phyloP scores from a whole-genome alignment of 345 rosid genomes.

The Eucalyptus dawsonii region DNA sequence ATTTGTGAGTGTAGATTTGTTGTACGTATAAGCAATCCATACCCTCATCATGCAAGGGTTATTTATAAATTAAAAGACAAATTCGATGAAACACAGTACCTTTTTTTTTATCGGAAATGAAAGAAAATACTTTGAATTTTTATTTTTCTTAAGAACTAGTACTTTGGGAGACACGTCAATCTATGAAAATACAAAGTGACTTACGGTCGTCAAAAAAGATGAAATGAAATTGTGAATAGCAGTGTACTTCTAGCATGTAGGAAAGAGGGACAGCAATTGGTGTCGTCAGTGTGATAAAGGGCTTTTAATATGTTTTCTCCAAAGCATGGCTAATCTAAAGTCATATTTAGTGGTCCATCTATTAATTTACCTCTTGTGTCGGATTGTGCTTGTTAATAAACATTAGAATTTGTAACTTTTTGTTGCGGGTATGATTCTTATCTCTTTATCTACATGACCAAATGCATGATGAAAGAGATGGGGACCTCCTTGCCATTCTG shows the following conservation, averaged over 20 bases:
- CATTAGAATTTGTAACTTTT: background rate
- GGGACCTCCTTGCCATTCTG: background rate
- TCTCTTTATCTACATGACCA: background rate
- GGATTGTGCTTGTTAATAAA: background rate
- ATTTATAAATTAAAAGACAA: background rate
- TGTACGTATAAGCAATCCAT: background rate
- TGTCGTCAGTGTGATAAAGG: background rate
- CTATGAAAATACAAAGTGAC: background rate
- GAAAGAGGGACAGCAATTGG: background rate
- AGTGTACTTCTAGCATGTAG: background rate
- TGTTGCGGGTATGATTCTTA: background rate
- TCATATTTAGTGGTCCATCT: background rate
- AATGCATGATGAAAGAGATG: background rate
- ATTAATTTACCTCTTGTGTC: background rate
- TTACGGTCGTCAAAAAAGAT: background rate
- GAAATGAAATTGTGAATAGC: background rate
- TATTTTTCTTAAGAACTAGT: background rate
- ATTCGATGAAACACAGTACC: background rate
- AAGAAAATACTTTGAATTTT: background rate
- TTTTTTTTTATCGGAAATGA: background rate
- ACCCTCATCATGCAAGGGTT: background rate
- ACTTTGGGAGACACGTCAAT: background rate
- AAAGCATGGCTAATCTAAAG: background rate
- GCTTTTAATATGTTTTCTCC: background rate
- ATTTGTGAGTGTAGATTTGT: background rate